These are phyloP conservation scores for Dactylellina sp. DNA, from an alignment of 2,329 filamentous ascomycete species.

Conservation along the genomic window DNA sequence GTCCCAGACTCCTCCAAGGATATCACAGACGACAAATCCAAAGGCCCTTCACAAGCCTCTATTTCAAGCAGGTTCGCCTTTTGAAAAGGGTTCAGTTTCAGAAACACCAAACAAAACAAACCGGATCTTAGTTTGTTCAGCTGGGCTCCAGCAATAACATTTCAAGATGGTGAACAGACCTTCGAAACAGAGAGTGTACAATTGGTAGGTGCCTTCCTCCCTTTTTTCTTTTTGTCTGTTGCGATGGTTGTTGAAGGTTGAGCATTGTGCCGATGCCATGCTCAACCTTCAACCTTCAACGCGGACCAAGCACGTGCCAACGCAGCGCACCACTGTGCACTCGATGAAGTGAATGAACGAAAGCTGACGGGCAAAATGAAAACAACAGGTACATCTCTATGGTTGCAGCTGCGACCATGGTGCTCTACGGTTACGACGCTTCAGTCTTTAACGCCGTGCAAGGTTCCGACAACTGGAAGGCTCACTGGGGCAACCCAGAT, in stretches of 20 bases:
- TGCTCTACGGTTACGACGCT: slow-evolving; percentile 79
- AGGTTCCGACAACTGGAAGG: slow-evolving; percentile 74
- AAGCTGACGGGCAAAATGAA: slow-evolving; percentile 5
- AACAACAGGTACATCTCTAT: slow-evolving; percentile 73
- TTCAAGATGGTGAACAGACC: slow-evolving; percentile 62
- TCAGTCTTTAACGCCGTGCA: slow-evolving; percentile 80
- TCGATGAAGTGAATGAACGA: not conserved
- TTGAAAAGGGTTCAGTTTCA: slow-evolving; percentile 34
- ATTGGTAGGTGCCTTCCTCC: slow-evolving; percentile 64
- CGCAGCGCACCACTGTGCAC: not conserved
- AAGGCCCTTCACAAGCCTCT: slow-evolving; percentile 23
- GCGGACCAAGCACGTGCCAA: slow-evolving; percentile 3
- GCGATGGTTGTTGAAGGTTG: too few relatives aligned
- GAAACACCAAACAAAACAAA: slow-evolving; percentile 1
- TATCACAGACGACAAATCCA: slow-evolving; percentile 33
- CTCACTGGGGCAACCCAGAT: slow-evolving; percentile 62
- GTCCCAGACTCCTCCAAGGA: slow-evolving; percentile 53
- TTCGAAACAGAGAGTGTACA: slow-evolving; percentile 65
- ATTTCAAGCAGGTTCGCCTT: slow-evolving; percentile 17
- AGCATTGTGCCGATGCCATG: too few relatives aligned
- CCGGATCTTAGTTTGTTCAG: slow-evolving; percentile 20
- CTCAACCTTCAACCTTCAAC: too few relatives aligned
- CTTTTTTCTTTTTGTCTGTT: slow-evolving; percentile 4
- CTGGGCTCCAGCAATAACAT: slow-evolving; percentile 17
- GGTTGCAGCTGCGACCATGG: slow-evolving; percentile 79